phyloP scores from a whole-genome alignment of 106 monocot genomes.

The Agapanthus africanus region DNA sequence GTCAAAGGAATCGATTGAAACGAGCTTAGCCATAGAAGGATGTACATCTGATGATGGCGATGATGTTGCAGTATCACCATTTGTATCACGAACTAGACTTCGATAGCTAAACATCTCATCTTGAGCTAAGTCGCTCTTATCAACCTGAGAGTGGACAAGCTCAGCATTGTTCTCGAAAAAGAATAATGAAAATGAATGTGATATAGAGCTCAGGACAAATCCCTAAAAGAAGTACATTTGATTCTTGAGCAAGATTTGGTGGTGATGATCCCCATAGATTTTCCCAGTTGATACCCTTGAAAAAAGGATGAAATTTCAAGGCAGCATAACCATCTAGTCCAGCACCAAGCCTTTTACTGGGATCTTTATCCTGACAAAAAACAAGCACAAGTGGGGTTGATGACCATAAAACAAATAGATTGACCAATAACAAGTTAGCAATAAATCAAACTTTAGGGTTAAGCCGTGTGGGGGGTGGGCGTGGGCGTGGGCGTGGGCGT shows the following conservation, averaged over 20 bases:
- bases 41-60: conserved; percentile 32
- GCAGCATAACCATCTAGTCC: conserved; percentile 55
- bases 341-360: conserved; percentile 49
- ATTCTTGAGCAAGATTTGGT: conserved; percentile 39
- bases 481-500: too few species aligned
- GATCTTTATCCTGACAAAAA: conserved; percentile 51
- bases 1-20: conserved; percentile 89
- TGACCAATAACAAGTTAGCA: too few species aligned
- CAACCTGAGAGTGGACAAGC: conserved; percentile 32
- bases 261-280: conserved; percentile 33
- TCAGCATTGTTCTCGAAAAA: conserved; percentile 4
- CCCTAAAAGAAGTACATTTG: conserved; percentile 20
- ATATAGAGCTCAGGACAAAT: not conserved
- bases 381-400: not conserved
- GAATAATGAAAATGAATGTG: not conserved
- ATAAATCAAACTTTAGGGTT: too few species aligned
- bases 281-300: conserved; percentile 53
- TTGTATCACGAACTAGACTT: conserved; percentile 24
- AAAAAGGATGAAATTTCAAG: conserved; percentile 64
- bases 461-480: too few species aligned
- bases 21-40: conserved; percentile 44
- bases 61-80: conserved; percentile 21
- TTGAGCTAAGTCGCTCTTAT: conserved; percentile 39
- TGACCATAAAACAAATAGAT: not conserved
- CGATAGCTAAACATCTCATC: conserved; percentile 47